These are phyloP conservation scores for Mycena filopes DNA, from an alignment of 768 basidiomycete genomes.

Conservation along the genomic window DNA sequence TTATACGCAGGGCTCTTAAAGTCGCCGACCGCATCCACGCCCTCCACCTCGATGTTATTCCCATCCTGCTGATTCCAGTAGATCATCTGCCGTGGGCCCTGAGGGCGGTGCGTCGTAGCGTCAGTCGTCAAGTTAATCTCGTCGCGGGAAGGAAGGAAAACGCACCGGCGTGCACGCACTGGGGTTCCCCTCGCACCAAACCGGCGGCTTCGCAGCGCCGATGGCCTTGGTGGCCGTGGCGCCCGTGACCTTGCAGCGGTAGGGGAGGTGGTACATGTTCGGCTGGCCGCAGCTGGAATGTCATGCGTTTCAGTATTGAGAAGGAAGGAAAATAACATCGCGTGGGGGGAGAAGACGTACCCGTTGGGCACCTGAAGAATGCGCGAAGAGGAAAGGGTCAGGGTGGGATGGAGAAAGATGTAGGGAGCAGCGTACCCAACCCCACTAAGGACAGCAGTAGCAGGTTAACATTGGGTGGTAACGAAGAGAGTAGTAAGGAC, in stretches of 20 bases:
- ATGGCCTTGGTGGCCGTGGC: slow-evolving; percentile 52
- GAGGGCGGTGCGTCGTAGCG: slow-evolving; percentile 49
- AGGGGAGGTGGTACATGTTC: slow-evolving; percentile 61
- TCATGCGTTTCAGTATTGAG: too few species aligned
- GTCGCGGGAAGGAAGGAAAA: background rate
- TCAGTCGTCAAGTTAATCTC: background rate
- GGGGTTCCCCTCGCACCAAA: slow-evolving; percentile 63
- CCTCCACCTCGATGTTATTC: slow-evolving; percentile 59
- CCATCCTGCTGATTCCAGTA: slow-evolving; percentile 63
- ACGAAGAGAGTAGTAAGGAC: slow-evolving; percentile 33
- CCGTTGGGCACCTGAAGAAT: slow-evolving; percentile 50
- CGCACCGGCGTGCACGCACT: slow-evolving; percentile 46
- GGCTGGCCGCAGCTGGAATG: slow-evolving; percentile 58
- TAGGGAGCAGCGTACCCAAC: slow-evolving; percentile 52
- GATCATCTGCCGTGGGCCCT: slow-evolving; percentile 66
- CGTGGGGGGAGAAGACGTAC: slow-evolving; percentile 41
- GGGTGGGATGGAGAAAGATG: slow-evolving; percentile 1
- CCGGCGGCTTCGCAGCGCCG: slow-evolving; percentile 54
- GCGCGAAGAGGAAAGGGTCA: background rate
- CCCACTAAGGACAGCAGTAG: slow-evolving; percentile 57
- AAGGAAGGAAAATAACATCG: too few species aligned
- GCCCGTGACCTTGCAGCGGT: slow-evolving; percentile 60
- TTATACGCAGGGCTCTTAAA: slow-evolving; percentile 63
- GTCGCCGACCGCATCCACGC: slow-evolving; percentile 49
- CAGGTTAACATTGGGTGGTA: too few species aligned